phyloP scores from a whole-genome alignment of 805 yeast genomes.

The Metschnikowia proteae region DNA sequence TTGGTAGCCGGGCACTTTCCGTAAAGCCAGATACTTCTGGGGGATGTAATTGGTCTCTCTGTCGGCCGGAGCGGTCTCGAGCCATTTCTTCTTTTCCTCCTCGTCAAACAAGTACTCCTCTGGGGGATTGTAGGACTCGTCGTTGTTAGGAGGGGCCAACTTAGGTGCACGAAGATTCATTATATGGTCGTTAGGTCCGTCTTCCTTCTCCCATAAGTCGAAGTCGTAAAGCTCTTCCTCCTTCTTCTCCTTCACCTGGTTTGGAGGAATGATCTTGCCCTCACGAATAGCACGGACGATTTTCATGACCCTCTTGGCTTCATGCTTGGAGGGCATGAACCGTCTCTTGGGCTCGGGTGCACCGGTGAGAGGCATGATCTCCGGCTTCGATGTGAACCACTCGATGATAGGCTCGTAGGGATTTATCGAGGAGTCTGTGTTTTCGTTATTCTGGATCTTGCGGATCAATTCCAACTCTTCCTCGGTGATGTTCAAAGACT shows the following conservation, averaged over 20 bases:
- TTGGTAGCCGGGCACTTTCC: conserved; percentile 91
- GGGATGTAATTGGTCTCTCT: conserved; percentile 79
- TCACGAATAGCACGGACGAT: conserved; percentile 94
- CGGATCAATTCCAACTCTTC: conserved; percentile 88
- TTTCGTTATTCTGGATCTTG: conserved; percentile 80
- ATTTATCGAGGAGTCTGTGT: conserved; percentile 71
- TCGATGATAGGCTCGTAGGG: conserved; percentile 94
- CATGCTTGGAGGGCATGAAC: conserved; percentile 94
- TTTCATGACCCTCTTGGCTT: conserved; percentile 94
- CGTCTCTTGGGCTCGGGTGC: conserved; percentile 97
- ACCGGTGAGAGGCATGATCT: conserved; percentile 88
- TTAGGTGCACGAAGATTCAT: conserved; percentile 96
- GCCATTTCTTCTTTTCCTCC: conserved; percentile 74
- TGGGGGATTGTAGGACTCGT: conserved; percentile 96
- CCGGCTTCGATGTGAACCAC: conserved; percentile 87
- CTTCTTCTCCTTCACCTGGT: conserved; percentile 47
- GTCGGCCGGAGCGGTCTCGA: conserved; percentile 65
- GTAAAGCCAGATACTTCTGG: conserved; percentile 71
- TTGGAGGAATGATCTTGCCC: conserved; percentile 84
- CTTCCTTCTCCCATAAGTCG: conserved; percentile 78
- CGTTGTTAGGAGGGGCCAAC: conserved; percentile 92
- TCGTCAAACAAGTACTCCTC: conserved; percentile 82
- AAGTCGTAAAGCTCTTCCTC: conserved; percentile 53
- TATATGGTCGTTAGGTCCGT: conserved; percentile 60
- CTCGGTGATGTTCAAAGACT: conserved; percentile 70